Evolutionary conservation across 2,329 filamentous ascomycete genomes (phyloP), one percentile per base, ranked within the genome.

Genomic region (Biscogniauxia marginata): DNA sequence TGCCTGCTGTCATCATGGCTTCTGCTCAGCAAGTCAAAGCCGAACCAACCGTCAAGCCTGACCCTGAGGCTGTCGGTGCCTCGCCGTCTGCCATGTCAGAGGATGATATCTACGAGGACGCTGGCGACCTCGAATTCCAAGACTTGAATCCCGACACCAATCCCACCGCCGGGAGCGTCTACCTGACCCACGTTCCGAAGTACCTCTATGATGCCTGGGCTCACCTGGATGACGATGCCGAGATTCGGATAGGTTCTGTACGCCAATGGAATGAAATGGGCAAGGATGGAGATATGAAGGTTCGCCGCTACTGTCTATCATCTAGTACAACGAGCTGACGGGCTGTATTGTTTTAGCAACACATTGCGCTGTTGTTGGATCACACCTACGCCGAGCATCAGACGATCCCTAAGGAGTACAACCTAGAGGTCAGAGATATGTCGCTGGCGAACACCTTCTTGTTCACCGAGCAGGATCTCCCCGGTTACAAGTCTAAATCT

Each of bases 391-490:
- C 83, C 7, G 80, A 85, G 60, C 91, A 96, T 70, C 82, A 88
- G 64, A 76, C 81, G 4, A 80, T 97, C n/a, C 92, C 93, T 9
- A 91, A 91, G 68, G 91, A 96, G 68, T 99, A 97, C 74, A 84
- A 91, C 63, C 77, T 98, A 56, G 86, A 91, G 48, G 80, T 91
- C 48, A 86, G 75, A 54, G 78, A 80, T 50, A 68, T 73, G 53
- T 71, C 83, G n/a, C 85, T 93, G 30, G 85, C 84, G 67, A 97
- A 96, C 73, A 95, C 92, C 19, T 96, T 89, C 70, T 79, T 98
- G 55, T 99, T 99, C 70, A 92, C 89, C 44, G 95, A 99, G 74
- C 92, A 96, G 71, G 91, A 98, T 68, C 82, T 96, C 20, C 90
- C 92, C 0, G 90, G 90, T 39, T 92, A 86, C 75, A 83, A 83